phyloP scores from a whole-genome alignment of 495 filamentous ascomycete species.

The Aspergillus nidulans region DNA sequence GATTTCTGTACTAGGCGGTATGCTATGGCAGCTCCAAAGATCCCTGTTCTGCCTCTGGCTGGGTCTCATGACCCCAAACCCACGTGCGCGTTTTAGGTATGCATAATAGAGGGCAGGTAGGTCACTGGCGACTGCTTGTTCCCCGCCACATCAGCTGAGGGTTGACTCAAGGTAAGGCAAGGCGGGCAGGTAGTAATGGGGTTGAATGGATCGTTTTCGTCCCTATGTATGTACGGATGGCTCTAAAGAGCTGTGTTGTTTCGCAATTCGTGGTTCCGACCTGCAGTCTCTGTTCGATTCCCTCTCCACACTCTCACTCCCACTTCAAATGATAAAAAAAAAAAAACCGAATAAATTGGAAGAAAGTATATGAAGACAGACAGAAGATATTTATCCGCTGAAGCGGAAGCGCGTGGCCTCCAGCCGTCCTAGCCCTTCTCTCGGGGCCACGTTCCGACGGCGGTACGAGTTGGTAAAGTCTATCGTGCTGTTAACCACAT shows the following conservation, averaged over 20 bases:
- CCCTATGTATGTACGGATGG: not conserved
- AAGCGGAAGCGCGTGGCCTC: constrained; percentile 86
- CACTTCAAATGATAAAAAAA: not conserved
- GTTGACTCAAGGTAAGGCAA: not conserved
- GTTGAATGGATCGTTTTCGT: not conserved
- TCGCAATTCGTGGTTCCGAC: not conserved
- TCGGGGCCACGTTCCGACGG: constrained; percentile 86
- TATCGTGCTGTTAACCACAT: constrained; percentile 18
- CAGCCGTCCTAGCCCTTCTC: constrained; percentile 80
- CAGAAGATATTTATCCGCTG: constrained; percentile 43
- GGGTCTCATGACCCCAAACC: constrained; percentile 6
- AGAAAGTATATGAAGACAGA: not conserved
- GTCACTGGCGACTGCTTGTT: not conserved
- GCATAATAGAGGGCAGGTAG: not conserved
- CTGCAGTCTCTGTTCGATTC: constrained; percentile 3
- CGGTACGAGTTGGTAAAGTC: constrained; percentile 96
- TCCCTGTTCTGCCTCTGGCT: not conserved
- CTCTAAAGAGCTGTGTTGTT: not conserved
- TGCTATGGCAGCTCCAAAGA: not conserved
- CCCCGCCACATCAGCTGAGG: constrained; percentile 11
- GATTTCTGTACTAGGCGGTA: too few relatives aligned
- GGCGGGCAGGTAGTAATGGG: not conserved
- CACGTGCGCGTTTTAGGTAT: constrained; percentile 4
- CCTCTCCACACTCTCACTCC: not conserved
- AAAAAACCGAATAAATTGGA: not conserved